Conservation (phyloP, 2,329 filamentous ascomycete genomes). For the Aspergillus udagawae region DNA sequence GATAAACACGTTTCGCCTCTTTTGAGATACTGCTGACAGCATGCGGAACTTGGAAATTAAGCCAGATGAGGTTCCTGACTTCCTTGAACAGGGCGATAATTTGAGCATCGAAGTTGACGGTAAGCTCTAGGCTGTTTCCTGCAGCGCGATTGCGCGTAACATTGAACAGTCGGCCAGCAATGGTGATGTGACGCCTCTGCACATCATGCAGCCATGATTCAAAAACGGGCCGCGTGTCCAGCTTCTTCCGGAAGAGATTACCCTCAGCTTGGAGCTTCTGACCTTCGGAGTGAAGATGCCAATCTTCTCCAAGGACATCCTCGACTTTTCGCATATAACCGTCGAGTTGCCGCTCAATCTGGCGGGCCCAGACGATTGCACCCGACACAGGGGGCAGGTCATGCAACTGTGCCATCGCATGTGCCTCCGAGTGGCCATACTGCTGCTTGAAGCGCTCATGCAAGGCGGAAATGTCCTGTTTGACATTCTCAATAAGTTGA, state of each 20-base stretch:
- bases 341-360: constrained; percentile 93
- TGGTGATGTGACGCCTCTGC: constrained; percentile 80
- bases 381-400: constrained; percentile 94
- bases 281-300: constrained; percentile 90
- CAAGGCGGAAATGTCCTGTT: constrained; percentile 85
- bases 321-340: constrained; percentile 99
- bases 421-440: constrained; percentile 95
- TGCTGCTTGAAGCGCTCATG: constrained; percentile 99
- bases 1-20: constrained; percentile 97
- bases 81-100: constrained; percentile 99
- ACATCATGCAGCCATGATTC: constrained; percentile 95
- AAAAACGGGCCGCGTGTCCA: constrained; percentile 90
- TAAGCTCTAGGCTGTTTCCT: constrained; percentile 81
- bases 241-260: constrained; percentile 89
- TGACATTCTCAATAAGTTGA: constrained; percentile 96
- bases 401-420: constrained; percentile 95
- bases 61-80: constrained; percentile 91
- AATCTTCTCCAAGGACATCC: constrained; percentile 89
- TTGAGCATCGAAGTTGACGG: constrained; percentile 94
- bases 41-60: constrained; percentile 91
- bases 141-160: constrained; percentile 85
- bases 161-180: constrained; percentile 86
- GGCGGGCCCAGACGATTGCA: constrained; percentile 94
- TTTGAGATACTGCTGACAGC: constrained; percentile 94
- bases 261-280: constrained; percentile 91